A percentile compares a stretch with the other conserved stretches of the same genome.
These are phyloP conservation scores for Neonectria magnoliae DNA, from an alignment of 2,329 filamentous ascomycete genomes.

Conservation along the genomic window DNA sequence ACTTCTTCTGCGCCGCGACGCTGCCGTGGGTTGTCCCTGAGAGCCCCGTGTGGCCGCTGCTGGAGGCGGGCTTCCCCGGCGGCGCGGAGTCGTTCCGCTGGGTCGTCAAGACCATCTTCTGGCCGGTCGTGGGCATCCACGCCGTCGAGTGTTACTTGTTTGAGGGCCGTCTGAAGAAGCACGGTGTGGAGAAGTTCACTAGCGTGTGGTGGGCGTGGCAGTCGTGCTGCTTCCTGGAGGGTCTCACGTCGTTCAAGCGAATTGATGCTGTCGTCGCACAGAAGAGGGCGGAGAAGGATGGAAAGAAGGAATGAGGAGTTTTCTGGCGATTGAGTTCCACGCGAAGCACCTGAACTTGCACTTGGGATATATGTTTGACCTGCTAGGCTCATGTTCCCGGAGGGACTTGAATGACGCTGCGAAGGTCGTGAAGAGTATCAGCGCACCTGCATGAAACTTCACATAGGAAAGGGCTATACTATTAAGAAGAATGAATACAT, in stretches of 20 bases:
- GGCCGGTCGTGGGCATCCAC: slow-evolving; percentile 72
- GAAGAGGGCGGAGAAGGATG: slow-evolving; percentile 54
- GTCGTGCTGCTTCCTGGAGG: slow-evolving; percentile 63
- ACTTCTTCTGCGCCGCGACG: slow-evolving; percentile 61
- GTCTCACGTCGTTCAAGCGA: slow-evolving; percentile 58
- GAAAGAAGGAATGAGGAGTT: slow-evolving; percentile 52
- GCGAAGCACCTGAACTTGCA: too few species aligned
- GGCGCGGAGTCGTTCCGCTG: slow-evolving; percentile 68
- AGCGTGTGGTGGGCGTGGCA: slow-evolving; percentile 67
- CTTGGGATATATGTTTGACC: not conserved
- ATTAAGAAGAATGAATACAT: not conserved
- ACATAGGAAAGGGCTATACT: not conserved
- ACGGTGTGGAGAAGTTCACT: slow-evolving; percentile 58
- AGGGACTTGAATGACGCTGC: not conserved
- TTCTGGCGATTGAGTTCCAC: not conserved
- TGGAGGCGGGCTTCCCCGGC: slow-evolving; percentile 64
- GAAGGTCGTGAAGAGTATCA: not conserved
- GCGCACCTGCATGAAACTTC: not conserved
- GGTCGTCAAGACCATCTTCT: slow-evolving; percentile 67
- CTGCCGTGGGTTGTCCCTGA: slow-evolving; percentile 63
- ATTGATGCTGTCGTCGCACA: slow-evolving; percentile 60
- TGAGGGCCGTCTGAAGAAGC: slow-evolving; percentile 57
- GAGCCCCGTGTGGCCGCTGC: slow-evolving; percentile 57
- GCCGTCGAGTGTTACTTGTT: slow-evolving; percentile 67
- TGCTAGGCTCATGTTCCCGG: not conserved